phyloP scores from a whole-genome alignment of 2,329 filamentous ascomycete genomes.

The Ceratocystis smalleyi region DNA sequence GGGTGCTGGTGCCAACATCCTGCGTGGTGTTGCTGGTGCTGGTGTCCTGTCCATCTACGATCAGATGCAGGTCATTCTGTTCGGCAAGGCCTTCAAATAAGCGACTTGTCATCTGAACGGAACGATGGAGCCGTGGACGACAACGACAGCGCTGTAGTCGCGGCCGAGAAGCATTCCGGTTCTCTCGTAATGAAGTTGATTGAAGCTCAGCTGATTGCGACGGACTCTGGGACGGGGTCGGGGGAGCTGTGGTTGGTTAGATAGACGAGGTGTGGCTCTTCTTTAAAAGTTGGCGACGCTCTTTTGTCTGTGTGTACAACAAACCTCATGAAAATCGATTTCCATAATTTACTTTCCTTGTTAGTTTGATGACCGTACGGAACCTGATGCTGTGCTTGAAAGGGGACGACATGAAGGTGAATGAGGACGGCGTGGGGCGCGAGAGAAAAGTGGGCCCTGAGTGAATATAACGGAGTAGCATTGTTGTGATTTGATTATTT shows the following conservation, averaged over 20 bases:
- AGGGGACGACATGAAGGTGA: too few species aligned
- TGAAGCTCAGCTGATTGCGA: neutral
- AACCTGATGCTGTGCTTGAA: too few species aligned
- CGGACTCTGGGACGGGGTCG: neutral
- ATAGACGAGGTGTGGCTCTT: conserved; percentile 5
- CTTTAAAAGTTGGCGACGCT: conserved; percentile 4
- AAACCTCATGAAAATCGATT: conserved; percentile 15
- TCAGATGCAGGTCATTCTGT: conserved; percentile 96
- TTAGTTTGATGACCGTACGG: neutral
- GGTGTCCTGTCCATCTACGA: conserved; percentile 99
- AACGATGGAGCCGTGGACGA: neutral
- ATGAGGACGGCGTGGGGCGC: too few species aligned
- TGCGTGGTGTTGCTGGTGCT: conserved; percentile 99
- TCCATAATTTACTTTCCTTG: conserved; percentile 4
- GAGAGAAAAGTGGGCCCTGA: too few species aligned
- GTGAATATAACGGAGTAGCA: too few species aligned
- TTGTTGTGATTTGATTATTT: too few species aligned
- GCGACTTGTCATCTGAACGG: conserved; percentile 28
- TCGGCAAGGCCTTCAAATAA: conserved; percentile 98
- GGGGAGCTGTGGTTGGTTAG: conserved; percentile 10
- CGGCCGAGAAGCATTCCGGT: neutral
- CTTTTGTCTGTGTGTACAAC: conserved; percentile 15
- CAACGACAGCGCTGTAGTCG: neutral
- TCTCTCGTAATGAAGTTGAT: neutral
- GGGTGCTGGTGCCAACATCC: conserved; percentile 99